phyloP scores from a whole-genome alignment of 805 yeast species.

The Candida ascalaphidarum region DNA sequence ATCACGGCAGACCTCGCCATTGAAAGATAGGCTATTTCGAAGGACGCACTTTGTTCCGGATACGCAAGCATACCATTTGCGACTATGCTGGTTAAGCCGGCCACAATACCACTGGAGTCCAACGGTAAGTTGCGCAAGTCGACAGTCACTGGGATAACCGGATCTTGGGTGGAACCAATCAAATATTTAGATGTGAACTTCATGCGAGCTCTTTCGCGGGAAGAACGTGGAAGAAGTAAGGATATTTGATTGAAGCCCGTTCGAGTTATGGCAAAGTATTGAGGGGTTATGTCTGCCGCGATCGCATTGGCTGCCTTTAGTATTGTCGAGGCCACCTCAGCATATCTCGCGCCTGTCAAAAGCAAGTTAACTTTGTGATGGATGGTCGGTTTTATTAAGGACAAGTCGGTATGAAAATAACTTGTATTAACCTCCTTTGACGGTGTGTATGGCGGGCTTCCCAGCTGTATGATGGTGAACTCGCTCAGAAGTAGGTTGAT shows the following conservation, averaged over 20 bases:
- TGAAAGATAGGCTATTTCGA: constrained; percentile 51
- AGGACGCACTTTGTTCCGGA: constrained; percentile 12
- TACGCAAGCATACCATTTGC: constrained; percentile 18
- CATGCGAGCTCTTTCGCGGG: constrained; percentile 22
- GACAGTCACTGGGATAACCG: constrained; percentile 46
- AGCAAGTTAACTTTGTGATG: constrained; percentile 32
- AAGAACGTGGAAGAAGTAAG: constrained; percentile 36
- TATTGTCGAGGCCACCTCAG: constrained; percentile 33
- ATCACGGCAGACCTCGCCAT: constrained; percentile 55
- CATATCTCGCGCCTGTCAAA: constrained; percentile 52
- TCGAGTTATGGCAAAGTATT: constrained; percentile 44
- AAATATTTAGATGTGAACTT: constrained; percentile 34
- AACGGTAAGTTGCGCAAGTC: constrained; percentile 47
- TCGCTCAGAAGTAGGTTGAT: no score
- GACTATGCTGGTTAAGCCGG: constrained; percentile 50
- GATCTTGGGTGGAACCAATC: constrained; percentile 51
- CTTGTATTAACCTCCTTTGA: constrained; percentile 23
- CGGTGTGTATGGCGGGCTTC: constrained; percentile 23
- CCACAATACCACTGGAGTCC: constrained; percentile 58
- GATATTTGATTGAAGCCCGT: constrained; percentile 45
- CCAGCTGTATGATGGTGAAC: no score
- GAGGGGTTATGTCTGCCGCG: constrained; percentile 25
- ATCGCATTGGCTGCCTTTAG: constrained; percentile 33
- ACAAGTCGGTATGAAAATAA: no score
- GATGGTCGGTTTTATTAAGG: constrained; percentile 34